phyloP scores from a whole-genome alignment of 2,329 filamentous ascomycete genomes.

The Aspergillus neotritici region DNA sequence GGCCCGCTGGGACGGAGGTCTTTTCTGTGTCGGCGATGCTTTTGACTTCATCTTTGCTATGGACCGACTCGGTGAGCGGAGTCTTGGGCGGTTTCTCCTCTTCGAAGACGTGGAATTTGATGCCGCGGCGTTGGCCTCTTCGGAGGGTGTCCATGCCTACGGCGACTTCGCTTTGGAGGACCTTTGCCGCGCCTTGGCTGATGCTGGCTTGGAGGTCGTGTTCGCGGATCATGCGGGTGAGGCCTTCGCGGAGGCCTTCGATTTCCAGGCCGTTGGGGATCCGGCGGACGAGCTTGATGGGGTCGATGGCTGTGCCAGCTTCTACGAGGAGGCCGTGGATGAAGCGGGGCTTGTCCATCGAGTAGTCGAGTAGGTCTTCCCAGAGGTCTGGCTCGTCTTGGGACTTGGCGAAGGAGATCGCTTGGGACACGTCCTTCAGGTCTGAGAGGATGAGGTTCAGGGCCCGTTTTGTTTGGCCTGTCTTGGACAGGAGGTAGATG shows the following conservation, averaged over 20 bases:
- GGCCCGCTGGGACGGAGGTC: conserved; percentile 6
- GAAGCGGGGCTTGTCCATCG: conserved; percentile 95
- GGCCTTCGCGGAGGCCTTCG: conserved; percentile 77
- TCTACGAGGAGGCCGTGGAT: conserved; percentile 88
- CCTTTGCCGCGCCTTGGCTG: conserved; percentile 78
- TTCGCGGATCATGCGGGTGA: conserved; percentile 87
- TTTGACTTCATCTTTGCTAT: conserved; percentile 6
- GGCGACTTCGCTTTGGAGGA: conserved; percentile 81
- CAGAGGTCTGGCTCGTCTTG: conserved; percentile 89
- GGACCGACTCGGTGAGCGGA: not conserved
- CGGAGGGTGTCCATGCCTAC: conserved; percentile 75
- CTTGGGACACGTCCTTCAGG: conserved; percentile 83
- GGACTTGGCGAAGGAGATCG: conserved; percentile 89
- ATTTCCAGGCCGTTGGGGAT: conserved; percentile 94
- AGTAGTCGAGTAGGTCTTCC: conserved; percentile 91
- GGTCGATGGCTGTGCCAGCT: conserved; percentile 88
- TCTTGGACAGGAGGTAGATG: conserved; percentile 94
- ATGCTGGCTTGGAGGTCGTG: conserved; percentile 95
- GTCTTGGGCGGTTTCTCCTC: conserved; percentile 9
- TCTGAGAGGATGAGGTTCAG: conserved; percentile 89
- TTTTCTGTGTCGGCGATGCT: conserved; percentile 14
- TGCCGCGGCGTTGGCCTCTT: conserved; percentile 71
- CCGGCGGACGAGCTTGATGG: conserved; percentile 78
- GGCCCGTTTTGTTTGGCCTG: conserved; percentile 85
- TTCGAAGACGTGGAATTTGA: conserved; percentile 74